These are phyloP conservation scores for Pseudocercospora musae DNA, from an alignment of 2,329 filamentous ascomycete species.

Conservation along the genomic window DNA sequence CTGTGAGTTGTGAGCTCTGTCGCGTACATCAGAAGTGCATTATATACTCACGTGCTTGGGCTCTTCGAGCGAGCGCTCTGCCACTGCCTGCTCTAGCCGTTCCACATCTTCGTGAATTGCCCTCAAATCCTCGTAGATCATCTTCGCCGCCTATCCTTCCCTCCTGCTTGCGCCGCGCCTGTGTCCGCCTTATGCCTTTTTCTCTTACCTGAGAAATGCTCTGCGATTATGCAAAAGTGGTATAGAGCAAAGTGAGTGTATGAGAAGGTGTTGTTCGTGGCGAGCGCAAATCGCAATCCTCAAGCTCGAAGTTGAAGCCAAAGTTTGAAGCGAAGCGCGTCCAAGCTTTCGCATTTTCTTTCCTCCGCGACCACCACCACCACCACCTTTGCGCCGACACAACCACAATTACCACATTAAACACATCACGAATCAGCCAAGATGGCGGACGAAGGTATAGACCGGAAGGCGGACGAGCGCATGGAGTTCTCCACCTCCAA, in stretches of 20 bases:
- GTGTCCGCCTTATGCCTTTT: background rate
- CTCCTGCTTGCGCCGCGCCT: background rate
- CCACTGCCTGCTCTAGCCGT: conserved; percentile 88
- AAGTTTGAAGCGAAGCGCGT: background rate
- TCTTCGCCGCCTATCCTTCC: conserved; percentile 30
- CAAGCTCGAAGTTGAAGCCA: background rate
- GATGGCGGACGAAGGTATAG: conserved; percentile 85
- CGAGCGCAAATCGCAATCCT: background rate
- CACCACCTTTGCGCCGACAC: background rate
- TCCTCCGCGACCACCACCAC: background rate
- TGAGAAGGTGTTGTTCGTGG: background rate
- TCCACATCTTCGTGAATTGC: conserved; percentile 95
- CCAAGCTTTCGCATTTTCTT: background rate
- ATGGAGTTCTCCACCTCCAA: conserved; percentile 99
- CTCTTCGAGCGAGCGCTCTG: conserved; percentile 83
- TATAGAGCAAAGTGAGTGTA: background rate
- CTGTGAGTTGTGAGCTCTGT: conserved; percentile 45
- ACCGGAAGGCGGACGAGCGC: conserved; percentile 89
- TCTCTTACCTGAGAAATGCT: background rate
- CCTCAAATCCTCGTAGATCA: conserved; percentile 91
- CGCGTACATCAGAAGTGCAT: background rate
- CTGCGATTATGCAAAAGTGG: background rate
- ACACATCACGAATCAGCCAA: conserved; percentile 36
- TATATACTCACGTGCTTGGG: conserved; percentile 70
- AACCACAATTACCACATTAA: background rate